Percentiles rank a stretch among this genome's conserved stretches.
Evolutionary conservation across 257 asterid species (phyloP).

Genomic region (Penstemon barbatus): DNA sequence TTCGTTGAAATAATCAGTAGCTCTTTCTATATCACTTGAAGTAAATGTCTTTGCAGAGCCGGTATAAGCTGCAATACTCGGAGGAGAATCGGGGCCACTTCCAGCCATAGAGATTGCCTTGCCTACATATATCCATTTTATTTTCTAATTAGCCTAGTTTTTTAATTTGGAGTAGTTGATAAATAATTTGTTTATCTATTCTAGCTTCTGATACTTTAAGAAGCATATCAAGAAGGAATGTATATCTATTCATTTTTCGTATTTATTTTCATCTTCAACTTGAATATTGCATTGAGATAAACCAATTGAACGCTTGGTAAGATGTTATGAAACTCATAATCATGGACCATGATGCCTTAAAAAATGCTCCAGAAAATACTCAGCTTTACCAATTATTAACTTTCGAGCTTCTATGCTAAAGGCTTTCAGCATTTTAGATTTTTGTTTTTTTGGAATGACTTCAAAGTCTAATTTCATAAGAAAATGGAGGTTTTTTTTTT

Average conservation of each 20-base stretch:
- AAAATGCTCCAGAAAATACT: too few species aligned
- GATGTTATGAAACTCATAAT: not conserved
- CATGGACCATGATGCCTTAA: not conserved
- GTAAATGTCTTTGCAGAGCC: conserved; percentile 81
- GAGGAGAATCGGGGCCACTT: conserved; percentile 67
- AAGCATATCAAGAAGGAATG: not conserved
- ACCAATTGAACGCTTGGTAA: not conserved
- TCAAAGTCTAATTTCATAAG: not conserved
- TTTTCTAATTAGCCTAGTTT: conserved; percentile 18
- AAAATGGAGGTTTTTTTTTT: not conserved
- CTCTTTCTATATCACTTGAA: conserved; percentile 67
- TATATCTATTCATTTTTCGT: not conserved
- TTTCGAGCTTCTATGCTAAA: not conserved
- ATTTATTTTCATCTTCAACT: not conserved
- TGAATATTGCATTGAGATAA: not conserved
- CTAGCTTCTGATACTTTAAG: not conserved
- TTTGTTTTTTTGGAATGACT: not conserved
- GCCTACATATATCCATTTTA: conserved; percentile 38
- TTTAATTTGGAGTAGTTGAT: conserved; percentile 9
- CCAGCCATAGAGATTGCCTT: conserved; percentile 49
- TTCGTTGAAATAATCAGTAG: conserved; percentile 78
- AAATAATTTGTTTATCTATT: not conserved
- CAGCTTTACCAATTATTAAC: too few species aligned
- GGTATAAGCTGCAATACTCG: conserved; percentile 74
- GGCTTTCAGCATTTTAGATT: conserved; percentile 5